Base-by-base conservation (phyloP, 495 filamentous ascomycete genomes). In the Penicillium odoratum region DNA sequence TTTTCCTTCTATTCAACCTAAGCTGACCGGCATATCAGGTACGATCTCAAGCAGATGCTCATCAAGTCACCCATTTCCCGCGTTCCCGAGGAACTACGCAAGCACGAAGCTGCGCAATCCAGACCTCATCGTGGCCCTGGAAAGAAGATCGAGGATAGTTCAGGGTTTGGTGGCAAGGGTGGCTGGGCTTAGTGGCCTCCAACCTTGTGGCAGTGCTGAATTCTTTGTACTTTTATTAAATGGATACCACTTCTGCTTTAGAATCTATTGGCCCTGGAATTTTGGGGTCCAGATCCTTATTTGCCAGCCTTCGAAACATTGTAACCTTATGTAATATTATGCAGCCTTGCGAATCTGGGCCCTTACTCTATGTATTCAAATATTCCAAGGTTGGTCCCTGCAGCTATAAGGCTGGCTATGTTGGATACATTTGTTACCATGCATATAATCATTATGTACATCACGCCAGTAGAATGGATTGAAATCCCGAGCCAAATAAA, bases 21-120 rank as follows among this genome's bases (percentile, higher is more conserved):
- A 56, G 28, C 67, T 77, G 51, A 72, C 28, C 21, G 42, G 36
- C 45, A 40, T 40, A 53, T 13, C 55, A 83, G 81, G 78, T 85
- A 85, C 61, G 94, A 98, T 73, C 78, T 98, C 57, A 93, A 90
- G 72, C 91, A 97, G 78, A 98, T 98, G 86, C 83, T 98, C 43
- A 89, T 84, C 60, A 98, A 98, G 81, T 93, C 89, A 21, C 83
- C 84, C 1, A 95, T 98, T 48, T 92, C 87, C 5, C 85, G 90
- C 51, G 91, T 98, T 16, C 95, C 94, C 3, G 94, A 98, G 57
- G 94, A 98, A 70, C 76, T 99, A 57, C 81, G 91, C 69, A 89
- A 95, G 70, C 94, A 98, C 67, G 93, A 97, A 73, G 91, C 91
- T 0, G 93, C 94, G 38, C 94, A 98, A 76, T 90, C 90, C 53